Evolutionary conservation across 164 flowering plant species (phyloP).

Genomic region (Piper longum): DNA sequence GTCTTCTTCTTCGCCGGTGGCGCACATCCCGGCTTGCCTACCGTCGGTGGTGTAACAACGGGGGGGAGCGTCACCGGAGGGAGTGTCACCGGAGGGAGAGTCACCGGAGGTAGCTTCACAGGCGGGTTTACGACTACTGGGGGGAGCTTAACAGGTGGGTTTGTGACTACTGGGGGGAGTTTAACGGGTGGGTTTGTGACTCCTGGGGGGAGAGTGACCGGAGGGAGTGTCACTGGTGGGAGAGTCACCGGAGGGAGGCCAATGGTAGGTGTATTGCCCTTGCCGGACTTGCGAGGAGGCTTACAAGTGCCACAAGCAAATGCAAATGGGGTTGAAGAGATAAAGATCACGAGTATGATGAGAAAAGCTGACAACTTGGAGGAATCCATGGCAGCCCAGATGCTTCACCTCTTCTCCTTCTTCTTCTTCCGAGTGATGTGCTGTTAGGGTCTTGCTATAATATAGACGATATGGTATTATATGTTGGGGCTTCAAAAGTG

Average conservation of each 20-base stretch:
- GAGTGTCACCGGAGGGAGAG: constrained; percentile 1
- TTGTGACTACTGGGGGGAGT: not conserved
- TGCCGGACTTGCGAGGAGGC: not conserved
- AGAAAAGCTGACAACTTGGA: not conserved
- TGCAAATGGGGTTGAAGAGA: not conserved
- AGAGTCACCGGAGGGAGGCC: not conserved
- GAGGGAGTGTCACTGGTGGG: constrained; percentile 14
- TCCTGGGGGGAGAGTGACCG: constrained; percentile 1
- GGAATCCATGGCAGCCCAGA: not conserved
- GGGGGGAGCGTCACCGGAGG: constrained; percentile 3
- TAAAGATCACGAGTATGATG: not conserved
- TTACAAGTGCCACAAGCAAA: not conserved
- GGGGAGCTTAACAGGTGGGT: not conserved
- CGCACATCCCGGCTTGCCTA: not conserved
- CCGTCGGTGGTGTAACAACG: not conserved
- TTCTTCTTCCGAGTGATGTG: too few relatives aligned
- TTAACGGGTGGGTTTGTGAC: constrained; percentile 3
- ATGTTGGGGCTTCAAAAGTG: too few relatives aligned
- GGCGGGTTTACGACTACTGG: constrained; percentile 5
- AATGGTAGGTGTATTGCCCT: not conserved
- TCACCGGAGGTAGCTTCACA: constrained; percentile 8
- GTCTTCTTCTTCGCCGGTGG: constrained; percentile 8
- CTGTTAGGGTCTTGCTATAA: too few relatives aligned
- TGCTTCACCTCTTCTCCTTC: too few relatives aligned
- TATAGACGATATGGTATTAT: not conserved